Evolutionary conservation across 2,329 filamentous ascomycete genomes (phyloP).

Genomic region (Aspergillus tamarii): DNA sequence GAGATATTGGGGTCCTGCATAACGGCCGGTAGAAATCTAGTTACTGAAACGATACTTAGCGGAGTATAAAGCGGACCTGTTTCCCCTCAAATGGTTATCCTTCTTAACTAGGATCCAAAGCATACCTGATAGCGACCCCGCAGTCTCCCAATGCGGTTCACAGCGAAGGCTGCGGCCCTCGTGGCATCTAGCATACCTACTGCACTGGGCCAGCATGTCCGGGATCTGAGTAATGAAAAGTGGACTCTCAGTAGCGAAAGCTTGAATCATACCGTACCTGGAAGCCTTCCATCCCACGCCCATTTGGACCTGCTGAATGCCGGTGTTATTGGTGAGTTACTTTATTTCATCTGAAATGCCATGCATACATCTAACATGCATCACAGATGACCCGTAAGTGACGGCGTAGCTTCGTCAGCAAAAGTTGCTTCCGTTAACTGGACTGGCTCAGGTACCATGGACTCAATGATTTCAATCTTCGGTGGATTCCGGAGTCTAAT

Average conservation of each 20-base stretch:
- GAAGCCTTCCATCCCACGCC: conserved; percentile 59
- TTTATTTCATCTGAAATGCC: neutral
- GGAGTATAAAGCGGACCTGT: neutral
- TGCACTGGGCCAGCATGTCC: conserved; percentile 34
- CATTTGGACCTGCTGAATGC: conserved; percentile 62
- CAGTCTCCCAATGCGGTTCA: conserved; percentile 23
- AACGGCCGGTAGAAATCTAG: neutral
- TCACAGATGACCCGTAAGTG: conserved; percentile 39
- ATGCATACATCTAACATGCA: neutral
- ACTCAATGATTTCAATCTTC: conserved; percentile 62
- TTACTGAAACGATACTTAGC: neutral
- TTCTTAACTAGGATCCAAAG: neutral
- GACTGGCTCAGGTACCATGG: conserved; percentile 49
- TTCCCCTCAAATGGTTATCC: neutral
- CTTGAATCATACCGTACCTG: conserved; percentile 58
- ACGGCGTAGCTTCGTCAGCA: no score
- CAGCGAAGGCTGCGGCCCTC: conserved; percentile 18
- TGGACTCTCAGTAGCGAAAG: conserved; percentile 52
- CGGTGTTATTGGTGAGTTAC: conserved; percentile 56
- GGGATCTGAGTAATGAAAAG: conserved; percentile 46
- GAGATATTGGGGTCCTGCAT: neutral
- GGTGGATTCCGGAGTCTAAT: conserved; percentile 61
- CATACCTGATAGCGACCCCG: neutral
- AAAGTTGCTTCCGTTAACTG: neutral
- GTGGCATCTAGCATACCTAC: conserved; percentile 20